Percentiles rank a stretch among this genome's conserved stretches.
Conservation (phyloP, 2,329 filamentous ascomycete species). For the Xylaria sp. region DNA sequence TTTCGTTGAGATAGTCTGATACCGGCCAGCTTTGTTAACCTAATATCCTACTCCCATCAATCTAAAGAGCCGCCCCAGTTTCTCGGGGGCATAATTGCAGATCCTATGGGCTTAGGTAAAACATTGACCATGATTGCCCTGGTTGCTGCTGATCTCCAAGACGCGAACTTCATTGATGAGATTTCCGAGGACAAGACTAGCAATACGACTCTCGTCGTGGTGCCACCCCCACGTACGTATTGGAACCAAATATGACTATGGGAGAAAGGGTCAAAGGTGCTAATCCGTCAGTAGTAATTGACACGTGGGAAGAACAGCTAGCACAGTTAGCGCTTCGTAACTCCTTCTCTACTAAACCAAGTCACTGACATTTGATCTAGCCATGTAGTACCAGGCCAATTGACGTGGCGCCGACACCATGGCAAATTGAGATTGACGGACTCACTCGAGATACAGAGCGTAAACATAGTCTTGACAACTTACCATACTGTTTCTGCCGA, state of each 20-base stretch:
- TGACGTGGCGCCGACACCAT: constrained; percentile 48
- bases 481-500: constrained; percentile 55
- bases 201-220: constrained; percentile 14
- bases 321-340: constrained; percentile 36
- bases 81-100: constrained; percentile 56
- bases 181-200: constrained; percentile 1
- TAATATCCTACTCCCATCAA: constrained; percentile 15
- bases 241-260: neutral
- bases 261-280: neutral
- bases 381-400: constrained; percentile 41
- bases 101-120: constrained; percentile 60
- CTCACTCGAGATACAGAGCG: constrained; percentile 28
- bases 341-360: neutral
- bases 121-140: constrained; percentile 57
- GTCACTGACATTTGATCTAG: constrained; percentile 31
- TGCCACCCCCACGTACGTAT: constrained; percentile 17
- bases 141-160: constrained; percentile 27
- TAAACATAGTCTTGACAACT: constrained; percentile 53
- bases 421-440: constrained; percentile 41
- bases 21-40: constrained; percentile 5
- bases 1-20: neutral
- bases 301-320: constrained; percentile 54
- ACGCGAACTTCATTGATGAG: neutral
- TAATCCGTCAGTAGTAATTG: constrained; percentile 46
- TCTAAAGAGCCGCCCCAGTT: constrained; percentile 43